Base-by-base conservation (phyloP, 2,329 filamentous ascomycete species). In the Colletotrichum nymphaeae region DNA sequence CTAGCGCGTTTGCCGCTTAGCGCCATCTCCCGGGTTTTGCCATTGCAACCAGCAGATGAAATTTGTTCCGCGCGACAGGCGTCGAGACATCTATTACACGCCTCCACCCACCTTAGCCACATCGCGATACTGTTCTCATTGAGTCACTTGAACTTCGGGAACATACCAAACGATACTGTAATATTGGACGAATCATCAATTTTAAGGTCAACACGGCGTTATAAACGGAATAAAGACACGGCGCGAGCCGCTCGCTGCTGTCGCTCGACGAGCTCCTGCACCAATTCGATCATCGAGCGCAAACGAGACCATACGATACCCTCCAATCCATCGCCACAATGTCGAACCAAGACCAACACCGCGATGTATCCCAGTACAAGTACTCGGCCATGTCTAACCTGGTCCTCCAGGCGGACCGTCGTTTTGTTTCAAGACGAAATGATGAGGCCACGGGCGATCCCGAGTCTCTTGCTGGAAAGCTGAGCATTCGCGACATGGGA, bases 301-400 rank as follows among this genome's bases (percentile, higher is more conserved):
- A 28, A 69, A 53, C 67, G 67, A 70, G 32, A 69, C 56, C 16
- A 73, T 14, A 73, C 62, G 42, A 72, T 64, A 68, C 65, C 69
- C 67, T 30, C 42, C 52, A 67, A 58, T 56, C 30, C 75, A 76
- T 78, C 79, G 80, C 77, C 83, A 88, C 82, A 72, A 95, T 96
- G 94, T 89, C 93, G 84, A 93, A 92, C 83, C 88, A 90, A 83
- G 93, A 92, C 83, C 88, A 91, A 83, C 88, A 92, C 80, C 91
- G 90, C 84, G 91, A 97, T 93, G 94, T 97, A 80, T 95, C 95
- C 84, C 95, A 98, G 86, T 98, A 97, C 90, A 98, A 98, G 86
- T 98, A 98, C 91, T 95, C 95, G 92, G 95, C 94, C 84, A 98
- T 99, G 97, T 99, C 97, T 87, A 99, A 99, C 92, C 93, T 99